phyloP scores from a whole-genome alignment of 495 filamentous ascomycete genomes.

The Patellaria atrata region DNA sequence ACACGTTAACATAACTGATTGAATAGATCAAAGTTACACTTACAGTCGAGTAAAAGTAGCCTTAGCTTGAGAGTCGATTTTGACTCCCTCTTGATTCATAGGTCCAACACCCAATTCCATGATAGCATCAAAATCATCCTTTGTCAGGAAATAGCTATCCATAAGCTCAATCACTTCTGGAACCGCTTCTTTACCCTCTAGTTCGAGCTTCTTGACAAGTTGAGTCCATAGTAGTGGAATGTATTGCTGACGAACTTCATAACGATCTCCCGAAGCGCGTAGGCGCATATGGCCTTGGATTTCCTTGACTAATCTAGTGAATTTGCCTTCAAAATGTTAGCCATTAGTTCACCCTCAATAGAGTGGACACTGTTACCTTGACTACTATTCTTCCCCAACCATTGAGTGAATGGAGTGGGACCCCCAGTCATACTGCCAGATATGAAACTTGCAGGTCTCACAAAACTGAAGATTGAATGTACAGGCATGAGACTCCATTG shows the following conservation, averaged over 20 bases:
- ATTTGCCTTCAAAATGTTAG: slow-evolving; percentile 43
- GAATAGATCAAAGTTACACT: slow-evolving; percentile 23
- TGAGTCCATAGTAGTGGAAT: slow-evolving; percentile 76
- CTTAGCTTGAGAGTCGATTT: slow-evolving; percentile 74
- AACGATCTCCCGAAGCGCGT: slow-evolving; percentile 75
- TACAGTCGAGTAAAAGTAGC: slow-evolving; percentile 71
- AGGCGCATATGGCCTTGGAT: slow-evolving; percentile 96
- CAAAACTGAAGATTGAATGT: slow-evolving; percentile 93
- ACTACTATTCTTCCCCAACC: slow-evolving; percentile 93
- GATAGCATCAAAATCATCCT: slow-evolving; percentile 86
- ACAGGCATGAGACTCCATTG: slow-evolving; percentile 97
- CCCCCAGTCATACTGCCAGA: slow-evolving; percentile 52
- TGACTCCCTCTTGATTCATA: slow-evolving; percentile 57
- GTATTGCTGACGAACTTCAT: slow-evolving; percentile 91
- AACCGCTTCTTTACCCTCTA: slow-evolving; percentile 27
- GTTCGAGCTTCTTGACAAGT: slow-evolving; percentile 44
- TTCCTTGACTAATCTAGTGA: slow-evolving; percentile 76
- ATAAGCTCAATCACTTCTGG: slow-evolving; percentile 59
- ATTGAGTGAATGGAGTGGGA: slow-evolving; percentile 58
- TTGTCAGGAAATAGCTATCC: slow-evolving; percentile 95
- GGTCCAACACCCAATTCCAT: slow-evolving; percentile 81
- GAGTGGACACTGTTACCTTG: slow-evolving; percentile 30
- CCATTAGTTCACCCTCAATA: background rate
- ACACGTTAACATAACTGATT: background rate
- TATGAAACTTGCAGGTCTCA: slow-evolving; percentile 80